Base-by-base conservation (phyloP, 225 moss, liverwort and hornwort genomes). In the Lunularia cruciata region DNA sequence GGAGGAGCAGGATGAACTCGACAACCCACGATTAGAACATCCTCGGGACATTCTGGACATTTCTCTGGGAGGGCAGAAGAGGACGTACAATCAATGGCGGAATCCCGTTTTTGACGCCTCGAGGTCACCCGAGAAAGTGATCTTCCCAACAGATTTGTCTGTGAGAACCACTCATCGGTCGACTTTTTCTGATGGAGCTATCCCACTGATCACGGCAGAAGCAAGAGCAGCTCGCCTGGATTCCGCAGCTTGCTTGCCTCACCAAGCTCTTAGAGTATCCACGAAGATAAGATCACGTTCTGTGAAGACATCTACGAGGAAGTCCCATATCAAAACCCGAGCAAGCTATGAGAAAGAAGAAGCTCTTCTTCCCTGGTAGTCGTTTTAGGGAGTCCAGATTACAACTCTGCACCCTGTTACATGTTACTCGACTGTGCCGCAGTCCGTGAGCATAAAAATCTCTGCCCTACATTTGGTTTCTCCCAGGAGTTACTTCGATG, bases 321-420 rank as follows among this genome's bases (percentile, higher is more conserved):
- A 73, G 33, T 72, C 80, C 18, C 72, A 80, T 48, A 54, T 60
- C 57, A 76, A 73, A 62, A 69, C 80, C 3, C 75, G 75, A 33
- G 75, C 62, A 67, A 75, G 67, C 64, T 80, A 67, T 56, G 72
- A 72, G 65, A 80, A 72, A 49, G 80, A 80, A 40, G 80, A 80
- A 76, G 80, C 80, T 36, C 43, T 76, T 34, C 72, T 80, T n/a
- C 80, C 80, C 3, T 80, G 80, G 80, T 80, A 75, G 14, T n/a
- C n/a, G n/a, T n/a, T n/a, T n/a, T n/a, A n/a, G n/a, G n/a, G n/a
- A n/a, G n/a, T n/a, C n/a, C n/a, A n/a, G n/a, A n/a, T n/a, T n/a
- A n/a, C n/a, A n/a, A n/a, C n/a, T n/a, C n/a, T n/a, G n/a, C n/a
- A n/a, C n/a, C n/a, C n/a, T n/a, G n/a, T n/a, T n/a, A n/a, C n/a